Conservation (phyloP, 139 green algal species). For the Chlamydomonas urium region DNA sequence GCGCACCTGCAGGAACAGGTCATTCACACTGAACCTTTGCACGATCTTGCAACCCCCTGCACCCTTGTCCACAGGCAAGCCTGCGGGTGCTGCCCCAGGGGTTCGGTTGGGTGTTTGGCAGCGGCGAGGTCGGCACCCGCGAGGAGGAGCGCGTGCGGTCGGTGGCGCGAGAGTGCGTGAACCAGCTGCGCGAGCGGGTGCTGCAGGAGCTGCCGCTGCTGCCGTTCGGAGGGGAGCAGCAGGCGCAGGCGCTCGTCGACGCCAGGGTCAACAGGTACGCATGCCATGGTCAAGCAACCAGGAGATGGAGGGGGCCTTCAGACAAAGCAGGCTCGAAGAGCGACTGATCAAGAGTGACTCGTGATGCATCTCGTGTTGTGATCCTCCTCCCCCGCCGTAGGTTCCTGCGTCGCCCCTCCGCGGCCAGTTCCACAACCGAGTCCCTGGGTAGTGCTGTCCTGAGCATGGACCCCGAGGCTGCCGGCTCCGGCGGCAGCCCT, state of each 20-base stretch:
- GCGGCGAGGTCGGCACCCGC: neutral
- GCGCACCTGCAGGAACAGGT: too few relatives aligned
- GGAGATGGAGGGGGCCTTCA: too few relatives aligned
- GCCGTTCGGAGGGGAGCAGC: neutral
- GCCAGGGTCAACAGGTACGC: slow-evolving; percentile 13
- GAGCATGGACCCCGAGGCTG: too few relatives aligned
- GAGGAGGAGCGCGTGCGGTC: slow-evolving; percentile 32
- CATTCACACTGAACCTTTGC: too few relatives aligned
- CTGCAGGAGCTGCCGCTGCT: slow-evolving; percentile 43
- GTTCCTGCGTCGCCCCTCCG: too few relatives aligned
- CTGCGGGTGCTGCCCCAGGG: neutral
- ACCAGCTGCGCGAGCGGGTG: slow-evolving; percentile 39
- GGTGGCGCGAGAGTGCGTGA: slow-evolving; percentile 12
- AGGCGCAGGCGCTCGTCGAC: slow-evolving; percentile 8
- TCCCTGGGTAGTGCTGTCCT: too few relatives aligned
- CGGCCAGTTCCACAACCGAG: too few relatives aligned
- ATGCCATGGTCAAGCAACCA: neutral
- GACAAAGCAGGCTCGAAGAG: too few relatives aligned
- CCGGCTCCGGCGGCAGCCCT: slow-evolving; percentile 4
- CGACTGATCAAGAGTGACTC: too few relatives aligned
- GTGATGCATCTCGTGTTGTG: too few relatives aligned
- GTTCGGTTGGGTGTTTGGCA: neutral
- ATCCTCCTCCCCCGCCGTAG: too few relatives aligned
- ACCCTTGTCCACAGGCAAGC: too few relatives aligned
- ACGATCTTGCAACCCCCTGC: slow-evolving; percentile 36